Evolutionary conservation across 225 moss, liverwort and hornwort species (phyloP).

Genomic region (Asterella californica): DNA sequence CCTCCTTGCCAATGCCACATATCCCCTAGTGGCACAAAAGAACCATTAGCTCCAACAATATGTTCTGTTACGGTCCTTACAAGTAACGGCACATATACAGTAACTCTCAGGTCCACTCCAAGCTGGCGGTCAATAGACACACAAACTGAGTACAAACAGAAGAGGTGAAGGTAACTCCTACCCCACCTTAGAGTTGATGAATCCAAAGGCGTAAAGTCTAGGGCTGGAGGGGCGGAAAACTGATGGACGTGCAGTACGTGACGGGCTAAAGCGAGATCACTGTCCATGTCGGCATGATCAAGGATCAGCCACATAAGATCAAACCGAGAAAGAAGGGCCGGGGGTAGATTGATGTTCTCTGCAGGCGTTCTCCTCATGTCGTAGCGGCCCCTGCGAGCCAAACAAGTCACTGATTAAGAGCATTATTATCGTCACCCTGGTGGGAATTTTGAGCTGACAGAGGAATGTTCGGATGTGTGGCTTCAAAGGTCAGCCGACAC

Average conservation of each 20-base stretch:
- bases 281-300: conserved; percentile 95
- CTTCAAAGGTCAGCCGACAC: no score
- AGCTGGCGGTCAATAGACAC: neutral
- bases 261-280: conserved; percentile 95
- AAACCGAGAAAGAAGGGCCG: conserved; percentile 92
- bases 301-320: conserved; percentile 99
- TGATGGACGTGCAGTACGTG: conserved; percentile 94
- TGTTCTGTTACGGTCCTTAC: neutral
- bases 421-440: neutral
- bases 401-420: neutral
- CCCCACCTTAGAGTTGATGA: conserved; percentile 70
- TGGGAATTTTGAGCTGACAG: neutral
- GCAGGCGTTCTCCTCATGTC: conserved; percentile 99
- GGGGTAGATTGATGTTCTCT: conserved; percentile 93
- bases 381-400: conserved; percentile 72
- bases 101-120: neutral
- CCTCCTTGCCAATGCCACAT: conserved; percentile 84
- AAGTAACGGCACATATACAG: neutral
- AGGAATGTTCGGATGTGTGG: no score
- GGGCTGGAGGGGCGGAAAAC: conserved; percentile 71
- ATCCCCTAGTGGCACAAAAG: conserved; percentile 49
- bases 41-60: neutral
- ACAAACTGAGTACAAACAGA: neutral
- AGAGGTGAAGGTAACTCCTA: neutral
- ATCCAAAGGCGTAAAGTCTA: conserved; percentile 81